A percentile compares a stretch with the other conserved stretches of the same genome.
Conservation (phyloP, 31 red algal genomes). For the Porphyra umbilicalis region DNA sequence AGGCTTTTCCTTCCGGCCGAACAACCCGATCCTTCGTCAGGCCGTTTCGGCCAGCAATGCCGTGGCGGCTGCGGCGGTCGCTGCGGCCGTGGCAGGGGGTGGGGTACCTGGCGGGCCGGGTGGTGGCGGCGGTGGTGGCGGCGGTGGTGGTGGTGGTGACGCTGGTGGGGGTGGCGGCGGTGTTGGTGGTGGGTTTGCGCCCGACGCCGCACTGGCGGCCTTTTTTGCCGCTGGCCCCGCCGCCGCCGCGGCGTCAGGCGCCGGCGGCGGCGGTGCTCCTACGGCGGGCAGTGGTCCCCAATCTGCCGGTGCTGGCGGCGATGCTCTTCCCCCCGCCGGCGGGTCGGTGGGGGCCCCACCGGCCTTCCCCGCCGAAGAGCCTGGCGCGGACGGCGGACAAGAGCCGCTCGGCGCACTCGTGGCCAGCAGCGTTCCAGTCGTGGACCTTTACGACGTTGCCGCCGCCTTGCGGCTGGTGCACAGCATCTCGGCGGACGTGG, state of each 20-base stretch:
- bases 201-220: neutral
- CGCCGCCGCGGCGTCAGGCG: neutral
- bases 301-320: neutral
- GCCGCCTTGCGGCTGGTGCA: slow-evolving; percentile 25
- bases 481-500: slow-evolving; percentile 55
- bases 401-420: slow-evolving; percentile 7
- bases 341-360: no score
- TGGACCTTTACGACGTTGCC: slow-evolving; percentile 54
- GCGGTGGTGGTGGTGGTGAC: neutral
- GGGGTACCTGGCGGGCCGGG: neutral
- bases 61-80: neutral
- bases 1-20: slow-evolving; percentile 65
- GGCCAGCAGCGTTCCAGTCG: slow-evolving; percentile 18
- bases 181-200: neutral
- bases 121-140: neutral
- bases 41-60: slow-evolving; percentile 3
- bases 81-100: neutral
- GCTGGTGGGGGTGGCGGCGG: no score
- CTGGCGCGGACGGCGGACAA: slow-evolving; percentile 1
- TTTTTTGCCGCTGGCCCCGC: neutral
- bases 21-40: slow-evolving; percentile 46
- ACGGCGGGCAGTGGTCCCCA: neutral
- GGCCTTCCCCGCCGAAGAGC: slow-evolving; percentile 45
- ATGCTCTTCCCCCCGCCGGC: neutral
- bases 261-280: neutral